Evolutionary conservation across 2,329 filamentous ascomycete species (phyloP).

Genomic region (Cercospora zeina): DNA sequence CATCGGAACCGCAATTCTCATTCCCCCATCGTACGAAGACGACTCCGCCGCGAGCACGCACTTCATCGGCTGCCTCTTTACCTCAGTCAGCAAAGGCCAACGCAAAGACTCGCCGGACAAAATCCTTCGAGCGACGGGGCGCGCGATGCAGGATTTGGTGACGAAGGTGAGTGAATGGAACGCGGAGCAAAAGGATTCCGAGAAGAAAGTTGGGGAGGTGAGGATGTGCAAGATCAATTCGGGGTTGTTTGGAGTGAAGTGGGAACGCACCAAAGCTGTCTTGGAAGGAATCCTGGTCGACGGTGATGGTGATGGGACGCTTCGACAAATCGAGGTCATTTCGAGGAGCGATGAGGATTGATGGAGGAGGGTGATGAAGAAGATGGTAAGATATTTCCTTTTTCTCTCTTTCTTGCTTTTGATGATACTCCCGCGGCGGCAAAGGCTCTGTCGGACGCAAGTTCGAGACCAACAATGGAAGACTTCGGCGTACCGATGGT

Average conservation of each 20-base stretch:
- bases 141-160: constrained; percentile 53
- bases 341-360: constrained; percentile 22
- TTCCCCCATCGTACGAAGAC: constrained; percentile 48
- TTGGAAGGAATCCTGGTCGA: constrained; percentile 44
- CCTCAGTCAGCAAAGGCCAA: constrained; percentile 53
- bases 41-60: constrained; percentile 39
- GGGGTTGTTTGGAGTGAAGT: constrained; percentile 58
- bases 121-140: constrained; percentile 54
- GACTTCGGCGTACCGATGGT: not conserved
- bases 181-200: constrained; percentile 18
- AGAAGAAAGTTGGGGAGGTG: constrained; percentile 22
- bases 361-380: not conserved
- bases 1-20: constrained; percentile 55
- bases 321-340: constrained; percentile 30
- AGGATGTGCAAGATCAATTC: constrained; percentile 51
- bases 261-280: constrained; percentile 51
- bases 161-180: constrained; percentile 43
- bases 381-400: not conserved
- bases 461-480: not conserved
- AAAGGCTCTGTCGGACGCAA: not conserved
- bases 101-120: constrained; percentile 44
- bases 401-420: not conserved
- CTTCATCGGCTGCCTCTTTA: constrained; percentile 63
- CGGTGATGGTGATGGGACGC: constrained; percentile 21
- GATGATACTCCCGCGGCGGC: not conserved